Conservation (phyloP, 2,329 filamentous ascomycete genomes). For the Apiospora hydei region DNA sequence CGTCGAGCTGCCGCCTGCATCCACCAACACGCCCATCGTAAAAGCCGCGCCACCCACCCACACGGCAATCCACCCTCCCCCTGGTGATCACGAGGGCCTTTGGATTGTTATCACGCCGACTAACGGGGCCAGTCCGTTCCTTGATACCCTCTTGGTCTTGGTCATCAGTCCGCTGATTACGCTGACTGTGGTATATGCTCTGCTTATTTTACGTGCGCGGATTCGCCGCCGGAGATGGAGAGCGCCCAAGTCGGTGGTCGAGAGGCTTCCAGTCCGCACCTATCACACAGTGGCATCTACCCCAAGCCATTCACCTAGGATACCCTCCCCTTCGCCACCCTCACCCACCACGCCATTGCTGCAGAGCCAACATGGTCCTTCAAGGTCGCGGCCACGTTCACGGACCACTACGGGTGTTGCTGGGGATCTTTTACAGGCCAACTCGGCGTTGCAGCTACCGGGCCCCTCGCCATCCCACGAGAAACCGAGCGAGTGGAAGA, state of each 20-base stretch:
- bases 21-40: constrained; percentile 35
- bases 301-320: constrained; percentile 59
- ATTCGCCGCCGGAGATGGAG: constrained; percentile 91
- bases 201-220: constrained; percentile 85
- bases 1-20: constrained; percentile 37
- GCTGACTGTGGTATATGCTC: constrained; percentile 88
- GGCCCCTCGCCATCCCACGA: constrained; percentile 52
- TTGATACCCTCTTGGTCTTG: constrained; percentile 95
- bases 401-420: constrained; percentile 68
- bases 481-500: constrained; percentile 68
- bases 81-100: constrained; percentile 73
- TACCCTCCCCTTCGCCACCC: constrained; percentile 63
- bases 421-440: constrained; percentile 53
- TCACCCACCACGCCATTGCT: constrained; percentile 84
- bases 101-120: constrained; percentile 98
- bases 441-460: constrained; percentile 48
- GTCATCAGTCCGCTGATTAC: constrained; percentile 94
- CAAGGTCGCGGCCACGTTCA: constrained; percentile 67
- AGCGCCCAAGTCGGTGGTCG: constrained; percentile 96
- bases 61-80: constrained; percentile 38
- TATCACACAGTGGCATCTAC: constrained; percentile 83
- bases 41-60: constrained; percentile 36
- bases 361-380: constrained; percentile 56
- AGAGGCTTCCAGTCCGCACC: constrained; percentile 91
- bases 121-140: constrained; percentile 88